Evolutionary conservation across 225 moss, liverwort and hornwort species (phyloP), one percentile per base, ranked within the genome.

Genomic region (Asterella californica): DNA sequence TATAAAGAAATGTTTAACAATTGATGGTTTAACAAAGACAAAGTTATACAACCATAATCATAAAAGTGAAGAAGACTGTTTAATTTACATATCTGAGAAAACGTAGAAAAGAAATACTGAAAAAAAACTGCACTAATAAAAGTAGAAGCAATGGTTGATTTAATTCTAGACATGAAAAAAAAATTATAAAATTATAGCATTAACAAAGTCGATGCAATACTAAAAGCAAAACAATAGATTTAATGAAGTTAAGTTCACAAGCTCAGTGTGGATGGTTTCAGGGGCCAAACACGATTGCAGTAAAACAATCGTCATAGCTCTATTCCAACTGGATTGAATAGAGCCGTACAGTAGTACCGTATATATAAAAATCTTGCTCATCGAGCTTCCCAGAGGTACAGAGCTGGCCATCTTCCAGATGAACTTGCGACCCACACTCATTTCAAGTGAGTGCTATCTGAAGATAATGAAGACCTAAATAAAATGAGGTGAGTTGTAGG

Each of bases 381-480:
- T 77, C 64, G 62, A 65, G 47, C 46, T 77, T 64, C 27, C 29
- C 63, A 37, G n/a, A 77, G 77, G 63, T 47, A 47, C 63, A 77
- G 46, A 64, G 62, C 63, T 77, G 77, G 29, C 77, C 42, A n/a
- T 45, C 76, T 76, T 76, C 76, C 76, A 77, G 42, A 77, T 77
- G 63, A 77, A 77, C 64, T 64, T 15, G 62, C 64, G 46, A 77
- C 45, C 63, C 64, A 63, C 27, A 60, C 59, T 76, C 76, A 14
- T 74, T 74, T 60, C 21, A 64, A 48, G 17, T 77, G 77, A 62
- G 38, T 27, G 77, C 77, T 77, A 76, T 47, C 18, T 47, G 47
- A 47, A 77, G 27, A 30, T 65, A 64, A 10, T 22, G 37, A 59
- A 59, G 59, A 30, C 52, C 53, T 57, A 76, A 76, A 60, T 60